Conservation (phyloP, 768 basidiomycete species). For the Naganishia vaughanmartiniae region DNA sequence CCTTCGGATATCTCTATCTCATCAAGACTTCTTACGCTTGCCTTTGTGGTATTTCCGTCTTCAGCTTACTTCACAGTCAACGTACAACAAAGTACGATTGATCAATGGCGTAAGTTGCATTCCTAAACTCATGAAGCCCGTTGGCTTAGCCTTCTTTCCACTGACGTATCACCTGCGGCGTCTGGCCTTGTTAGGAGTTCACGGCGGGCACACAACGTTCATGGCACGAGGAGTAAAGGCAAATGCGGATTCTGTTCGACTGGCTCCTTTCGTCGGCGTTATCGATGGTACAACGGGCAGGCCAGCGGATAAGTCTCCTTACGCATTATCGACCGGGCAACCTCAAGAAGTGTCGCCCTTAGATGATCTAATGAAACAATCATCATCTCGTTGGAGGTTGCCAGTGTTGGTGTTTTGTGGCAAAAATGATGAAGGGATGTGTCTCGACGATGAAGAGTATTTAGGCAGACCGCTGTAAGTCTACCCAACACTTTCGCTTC, state of each 20-base stretch:
- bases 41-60: neutral
- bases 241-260: neutral
- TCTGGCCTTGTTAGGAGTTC: neutral
- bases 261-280: constrained; percentile 1
- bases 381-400: constrained; percentile 2
- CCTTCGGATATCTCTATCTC: neutral
- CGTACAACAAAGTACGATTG: constrained; percentile 8
- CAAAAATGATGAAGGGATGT: neutral
- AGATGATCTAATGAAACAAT: neutral
- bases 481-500: too few relatives aligned
- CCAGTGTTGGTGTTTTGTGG: constrained; percentile 17
- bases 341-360: neutral
- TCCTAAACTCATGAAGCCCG: neutral
- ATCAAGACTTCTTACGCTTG: too few relatives aligned
- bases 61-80: constrained; percentile 16
- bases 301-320: neutral
- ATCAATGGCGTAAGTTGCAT: constrained; percentile 11
- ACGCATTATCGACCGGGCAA: too few relatives aligned
- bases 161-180: too few relatives aligned
- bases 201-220: constrained; percentile 16
- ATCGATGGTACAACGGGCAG: neutral
- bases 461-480: constrained; percentile 8
- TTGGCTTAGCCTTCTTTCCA: too few relatives aligned
- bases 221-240: constrained; percentile 5
- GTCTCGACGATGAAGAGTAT: neutral